phyloP scores from a whole-genome alignment of 1,284 basidiomycete species.

The Wolfiporia cocos region DNA sequence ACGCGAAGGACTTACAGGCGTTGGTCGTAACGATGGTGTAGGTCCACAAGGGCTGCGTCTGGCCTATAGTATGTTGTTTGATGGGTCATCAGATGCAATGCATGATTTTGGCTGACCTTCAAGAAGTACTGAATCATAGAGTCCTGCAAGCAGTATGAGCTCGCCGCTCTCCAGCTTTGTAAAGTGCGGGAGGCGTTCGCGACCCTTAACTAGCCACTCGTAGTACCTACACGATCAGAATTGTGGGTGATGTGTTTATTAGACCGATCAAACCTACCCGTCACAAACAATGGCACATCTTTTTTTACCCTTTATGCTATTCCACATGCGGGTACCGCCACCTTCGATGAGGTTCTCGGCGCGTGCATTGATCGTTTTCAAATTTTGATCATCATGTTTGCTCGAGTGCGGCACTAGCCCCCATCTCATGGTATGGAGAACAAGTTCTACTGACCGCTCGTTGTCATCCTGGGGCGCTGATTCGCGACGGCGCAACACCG shows the following conservation, averaged over 20 bases:
- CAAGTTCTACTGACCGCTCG: slow-evolving; percentile 16
- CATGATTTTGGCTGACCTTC: no score
- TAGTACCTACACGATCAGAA: slow-evolving; percentile 58
- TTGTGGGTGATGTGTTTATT: no score
- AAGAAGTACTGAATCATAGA: slow-evolving; percentile 74
- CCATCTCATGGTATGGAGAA: slow-evolving; percentile 84
- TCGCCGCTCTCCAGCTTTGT: slow-evolving; percentile 61
- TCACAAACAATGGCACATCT: slow-evolving; percentile 78
- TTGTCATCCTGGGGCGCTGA: slow-evolving; percentile 1
- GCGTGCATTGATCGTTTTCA: slow-evolving; percentile 89
- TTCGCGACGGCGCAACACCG: slow-evolving; percentile 47
- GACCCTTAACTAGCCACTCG: slow-evolving; percentile 85
- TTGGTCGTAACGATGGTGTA: slow-evolving; percentile 89
- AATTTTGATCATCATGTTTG: slow-evolving; percentile 61
- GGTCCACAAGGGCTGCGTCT: slow-evolving; percentile 62
- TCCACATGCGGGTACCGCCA: slow-evolving; percentile 65
- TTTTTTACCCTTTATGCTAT: slow-evolving; percentile 69
- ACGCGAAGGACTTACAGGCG: slow-evolving; percentile 60
- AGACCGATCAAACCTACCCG: slow-evolving; percentile 54
- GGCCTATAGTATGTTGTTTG: no score
- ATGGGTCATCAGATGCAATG: no score
- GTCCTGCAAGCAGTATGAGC: slow-evolving; percentile 83
- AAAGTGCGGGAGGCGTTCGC: slow-evolving; percentile 76
- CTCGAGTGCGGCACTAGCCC: slow-evolving; percentile 85
- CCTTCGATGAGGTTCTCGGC: slow-evolving; percentile 76